Evolutionary conservation across 2,329 filamentous ascomycete species (phyloP), one percentile per base, ranked within the genome.

Genomic region (Hymenotorrendiella dingleyae): DNA sequence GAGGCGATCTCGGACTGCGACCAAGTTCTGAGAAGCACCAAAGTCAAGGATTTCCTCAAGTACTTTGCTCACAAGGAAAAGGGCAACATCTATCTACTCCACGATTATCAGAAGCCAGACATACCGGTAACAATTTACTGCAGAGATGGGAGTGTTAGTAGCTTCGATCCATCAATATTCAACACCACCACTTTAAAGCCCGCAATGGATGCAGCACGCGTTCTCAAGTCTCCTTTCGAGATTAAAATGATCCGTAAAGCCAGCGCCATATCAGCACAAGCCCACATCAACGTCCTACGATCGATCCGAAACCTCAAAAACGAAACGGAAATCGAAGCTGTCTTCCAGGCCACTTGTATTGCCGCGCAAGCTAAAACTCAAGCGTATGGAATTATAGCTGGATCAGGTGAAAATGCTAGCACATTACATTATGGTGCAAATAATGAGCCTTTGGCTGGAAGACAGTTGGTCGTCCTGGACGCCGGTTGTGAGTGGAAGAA

Each of bases 351-450:
- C 24, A 76, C 77, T 17, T 95, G 88, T 61, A 80, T 86, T 37
- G 74, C 82, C 6, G 71, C 75, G 40, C 85, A 84, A 48, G 84
- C 86, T 3, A 84, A 84, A 50, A 70, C 78, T 38, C 86, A 94
- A 67, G 82, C 91, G 0, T 98, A 98, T 61, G 78, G 82, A 35
- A 77, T 89, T n/a, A 96, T 98, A 54, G 87, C 86, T 34, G 91
- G 86, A 2, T 80, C 84, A 1, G 91, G 91, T 1, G 61, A 71
- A n/a, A 93, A 93, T 58, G 89, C 85, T 5, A 81, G 84, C 11
- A 90, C 86, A 0, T 70, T 97, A 29, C 93, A 98, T 64, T 98
- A 98, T 63, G 75, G 77, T 32, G 78, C 75, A 40, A 97, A 98
- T 61, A 74, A 94, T 56, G 75, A 84, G 54, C 66, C 80, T 1